A percentile compares a stretch with the other conserved stretches of the same genome.
Evolutionary conservation across 1,139 yeast genomes (phyloP).

Genomic region (Hemisphaericaspora subhashii): DNA sequence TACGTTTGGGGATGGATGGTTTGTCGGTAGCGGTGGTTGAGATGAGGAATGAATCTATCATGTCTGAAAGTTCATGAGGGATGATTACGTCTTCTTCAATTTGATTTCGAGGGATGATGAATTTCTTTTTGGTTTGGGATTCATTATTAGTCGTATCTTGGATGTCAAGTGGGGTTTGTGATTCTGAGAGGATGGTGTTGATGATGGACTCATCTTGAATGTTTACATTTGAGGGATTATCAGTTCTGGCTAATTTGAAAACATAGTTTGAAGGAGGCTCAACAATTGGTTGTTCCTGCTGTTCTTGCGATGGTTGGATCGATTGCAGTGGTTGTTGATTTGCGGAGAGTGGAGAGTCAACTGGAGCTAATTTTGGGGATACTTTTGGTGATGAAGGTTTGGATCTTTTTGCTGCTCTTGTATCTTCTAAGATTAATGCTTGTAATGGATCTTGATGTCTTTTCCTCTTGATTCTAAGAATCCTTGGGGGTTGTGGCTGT

Average conservation of each 20-base stretch:
- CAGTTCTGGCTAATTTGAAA: slow-evolving; percentile 67
- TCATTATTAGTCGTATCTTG: slow-evolving; percentile 2
- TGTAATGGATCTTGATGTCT: slow-evolving; percentile 85
- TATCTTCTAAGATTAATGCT: slow-evolving; percentile 56
- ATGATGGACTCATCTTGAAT: slow-evolving; percentile 24
- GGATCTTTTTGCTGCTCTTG: slow-evolving; percentile 42
- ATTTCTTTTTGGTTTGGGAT: slow-evolving; percentile 22
- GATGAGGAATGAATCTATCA: slow-evolving; percentile 59
- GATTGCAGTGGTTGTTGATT: background rate
- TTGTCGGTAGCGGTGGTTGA: slow-evolving; percentile 2
- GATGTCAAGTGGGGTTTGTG: slow-evolving; percentile 6
- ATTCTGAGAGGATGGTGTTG: slow-evolving; percentile 14
- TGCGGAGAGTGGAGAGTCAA: slow-evolving; percentile 11
- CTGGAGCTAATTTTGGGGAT: slow-evolving; percentile 22
- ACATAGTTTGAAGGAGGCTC: slow-evolving; percentile 27
- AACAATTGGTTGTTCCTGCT: slow-evolving; percentile 10
- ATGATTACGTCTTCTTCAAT: slow-evolving; percentile 43
- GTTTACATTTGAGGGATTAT: slow-evolving; percentile 27
- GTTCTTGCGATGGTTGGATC: slow-evolving; percentile 3
- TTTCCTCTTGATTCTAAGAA: slow-evolving; percentile 80
- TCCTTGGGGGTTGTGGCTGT: slow-evolving; percentile 44
- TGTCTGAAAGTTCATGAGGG: slow-evolving; percentile 64
- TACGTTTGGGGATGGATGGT: slow-evolving; percentile 8
- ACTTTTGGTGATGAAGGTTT: slow-evolving; percentile 39
- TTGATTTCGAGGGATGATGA: slow-evolving; percentile 34